Evolutionary conservation across 345 rosid species (phyloP), one percentile per base, ranked within the genome.

Genomic region (Eucalyptus dawsonii): DNA sequence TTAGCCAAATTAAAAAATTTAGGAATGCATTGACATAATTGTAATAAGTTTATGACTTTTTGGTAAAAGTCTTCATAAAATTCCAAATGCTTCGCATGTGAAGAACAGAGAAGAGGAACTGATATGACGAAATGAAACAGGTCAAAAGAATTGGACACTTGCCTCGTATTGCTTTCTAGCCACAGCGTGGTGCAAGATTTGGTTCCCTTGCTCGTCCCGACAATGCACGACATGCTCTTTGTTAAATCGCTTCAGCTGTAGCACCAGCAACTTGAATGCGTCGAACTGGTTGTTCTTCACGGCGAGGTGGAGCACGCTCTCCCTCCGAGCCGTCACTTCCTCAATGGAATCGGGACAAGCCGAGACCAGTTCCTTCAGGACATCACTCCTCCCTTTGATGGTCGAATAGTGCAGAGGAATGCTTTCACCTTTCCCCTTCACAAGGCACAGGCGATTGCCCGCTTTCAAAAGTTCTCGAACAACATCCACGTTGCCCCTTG

Each of bases 351-450:
- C 67, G 2, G 92, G 91, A 53, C 92, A 90, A 47, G 94, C 91
- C 24, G 89, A 88, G 4, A 93, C 87, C 88, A 90, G 80, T 87
- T 90, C 91, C 76, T 88, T 81, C 47, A 93, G 80, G 89, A 90
- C 90, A n/a, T 87, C 42, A 67, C 89, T 65, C 67, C 89, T 92
- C 14, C 94, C 93, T 56, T 91, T 91, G 87, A 91, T 90, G n/a
- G 90, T 91, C 31, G 92, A 92, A 56, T 88, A 93, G 87, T 94
- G 94, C 88, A 93, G 93, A 17, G 95, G 89, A 87, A 92, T 87
- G 89, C 80, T 92, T 25, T 92, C 88, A 6, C 93, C 94, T 89
- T 90, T 92, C 50, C 95, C 94, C 89, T 94, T 93, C 87, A 92
- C 81, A 60, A 90, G 92, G 54, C 93, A 92, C 9, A 93, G 88